These are phyloP conservation scores for Schoenoplectus tabernaemontani DNA, from an alignment of 202 grass and related monocot species.

Conservation along the genomic window DNA sequence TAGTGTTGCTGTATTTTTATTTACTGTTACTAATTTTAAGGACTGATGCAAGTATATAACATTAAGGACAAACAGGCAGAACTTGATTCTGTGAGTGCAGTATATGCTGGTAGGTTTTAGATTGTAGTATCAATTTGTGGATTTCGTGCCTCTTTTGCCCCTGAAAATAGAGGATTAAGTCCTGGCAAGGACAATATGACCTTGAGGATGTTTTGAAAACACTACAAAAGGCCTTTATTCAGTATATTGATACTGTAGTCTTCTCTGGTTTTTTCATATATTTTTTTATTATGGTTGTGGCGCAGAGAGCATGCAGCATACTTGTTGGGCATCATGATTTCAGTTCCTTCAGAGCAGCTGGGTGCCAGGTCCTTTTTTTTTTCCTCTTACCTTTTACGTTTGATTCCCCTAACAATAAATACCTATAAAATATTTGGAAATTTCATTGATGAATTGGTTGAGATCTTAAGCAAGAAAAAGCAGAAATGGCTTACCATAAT, in stretches of 20 bases:
- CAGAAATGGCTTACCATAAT: background rate
- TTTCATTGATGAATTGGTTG: background rate
- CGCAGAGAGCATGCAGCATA: conserved; percentile 75
- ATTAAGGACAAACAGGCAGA: background rate
- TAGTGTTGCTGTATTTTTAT: background rate
- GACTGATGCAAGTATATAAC: background rate
- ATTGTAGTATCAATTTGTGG: background rate
- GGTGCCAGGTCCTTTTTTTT: conserved; percentile 62
- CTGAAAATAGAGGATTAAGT: background rate
- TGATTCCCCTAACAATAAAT: background rate
- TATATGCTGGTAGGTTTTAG: background rate
- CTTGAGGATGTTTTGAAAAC: background rate
- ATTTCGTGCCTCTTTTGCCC: background rate
- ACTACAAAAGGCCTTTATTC: background rate
- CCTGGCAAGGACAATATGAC: background rate
- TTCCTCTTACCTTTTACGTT: conserved; percentile 19
- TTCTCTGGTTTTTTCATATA: background rate
- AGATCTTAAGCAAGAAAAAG: background rate
- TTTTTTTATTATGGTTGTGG: conserved; percentile 20
- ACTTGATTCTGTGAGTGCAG: background rate
- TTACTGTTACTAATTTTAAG: background rate
- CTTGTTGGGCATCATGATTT: conserved; percentile 93
- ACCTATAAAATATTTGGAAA: background rate
- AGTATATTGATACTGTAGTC: background rate
- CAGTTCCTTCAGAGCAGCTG: conserved; percentile 88